Conservation (phyloP, 2,329 filamentous ascomycete genomes). For the Paecilomyces sp. region DNA sequence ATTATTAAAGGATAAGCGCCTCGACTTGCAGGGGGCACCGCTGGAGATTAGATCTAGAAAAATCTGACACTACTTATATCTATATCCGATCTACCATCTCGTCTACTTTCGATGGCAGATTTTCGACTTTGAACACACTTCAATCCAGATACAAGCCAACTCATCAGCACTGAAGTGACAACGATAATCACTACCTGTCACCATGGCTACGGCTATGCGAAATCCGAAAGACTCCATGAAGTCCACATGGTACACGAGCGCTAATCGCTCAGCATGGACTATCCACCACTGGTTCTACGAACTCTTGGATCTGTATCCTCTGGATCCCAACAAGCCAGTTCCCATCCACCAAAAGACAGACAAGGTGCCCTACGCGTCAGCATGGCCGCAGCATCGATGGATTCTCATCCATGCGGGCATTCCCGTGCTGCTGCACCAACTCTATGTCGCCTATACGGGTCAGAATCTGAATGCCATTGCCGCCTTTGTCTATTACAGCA, state of each 20-base stretch:
- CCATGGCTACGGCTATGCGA: conserved; percentile 1
- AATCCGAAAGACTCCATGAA: conserved; percentile 27
- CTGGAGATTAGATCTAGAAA: too few species aligned
- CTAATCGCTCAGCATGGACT: conserved; percentile 17
- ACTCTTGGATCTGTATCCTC: conserved; percentile 13
- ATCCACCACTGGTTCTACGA: conserved; percentile 21
- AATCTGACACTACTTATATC: too few species aligned
- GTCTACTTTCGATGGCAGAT: too few species aligned
- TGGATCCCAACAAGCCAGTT: conserved; percentile 15
- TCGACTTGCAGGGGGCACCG: too few species aligned
- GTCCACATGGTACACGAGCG: conserved; percentile 22
- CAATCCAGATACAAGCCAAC: too few species aligned
- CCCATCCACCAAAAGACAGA: conserved; percentile 33
- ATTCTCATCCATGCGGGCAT: conserved; percentile 27
- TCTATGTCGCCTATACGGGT: conserved; percentile 19
- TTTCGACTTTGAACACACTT: too few species aligned
- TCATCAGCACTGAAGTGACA: not conserved
- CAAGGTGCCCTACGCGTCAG: conserved; percentile 27
- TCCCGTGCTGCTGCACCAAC: conserved; percentile 28
- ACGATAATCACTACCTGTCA: not conserved
- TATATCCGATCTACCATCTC: too few species aligned
- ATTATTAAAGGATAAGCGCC: too few species aligned
- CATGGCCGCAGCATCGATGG: conserved; percentile 26
- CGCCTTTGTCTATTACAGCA: conserved; percentile 26
- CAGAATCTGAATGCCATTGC: conserved; percentile 18